These are phyloP conservation scores for Taxillus chinensis DNA, from an alignment of 164 flowering plant genomes.

Conservation along the genomic window DNA sequence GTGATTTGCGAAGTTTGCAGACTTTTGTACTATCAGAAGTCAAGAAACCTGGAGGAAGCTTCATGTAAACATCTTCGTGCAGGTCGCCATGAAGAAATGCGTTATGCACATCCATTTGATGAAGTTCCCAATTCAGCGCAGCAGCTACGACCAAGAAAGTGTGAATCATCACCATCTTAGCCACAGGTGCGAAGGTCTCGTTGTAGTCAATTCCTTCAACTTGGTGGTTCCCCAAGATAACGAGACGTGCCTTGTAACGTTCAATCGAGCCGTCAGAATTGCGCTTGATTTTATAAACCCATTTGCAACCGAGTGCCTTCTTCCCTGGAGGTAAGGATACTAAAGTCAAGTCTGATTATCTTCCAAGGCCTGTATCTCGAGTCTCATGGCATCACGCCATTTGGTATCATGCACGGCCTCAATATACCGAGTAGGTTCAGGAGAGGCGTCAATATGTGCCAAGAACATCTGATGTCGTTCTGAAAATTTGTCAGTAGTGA, in stretches of 20 bases:
- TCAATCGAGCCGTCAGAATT: not conserved
- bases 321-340: not conserved
- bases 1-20: too few species aligned
- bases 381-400: not conserved
- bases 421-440: not conserved
- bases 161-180: not conserved
- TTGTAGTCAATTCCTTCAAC: slow-evolving; percentile 5
- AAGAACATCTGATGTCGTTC: not conserved
- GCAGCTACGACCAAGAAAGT: not conserved
- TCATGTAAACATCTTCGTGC: too few species aligned
- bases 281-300: not conserved
- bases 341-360: slow-evolving; percentile 1
- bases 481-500: slow-evolving; percentile 5
- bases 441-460: not conserved
- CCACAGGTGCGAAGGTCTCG: not conserved
- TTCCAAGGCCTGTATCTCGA: not conserved
- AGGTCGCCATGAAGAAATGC: too few species aligned
- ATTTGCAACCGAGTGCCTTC: not conserved
- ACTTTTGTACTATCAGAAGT: too few species aligned
- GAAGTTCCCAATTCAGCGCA: not conserved
- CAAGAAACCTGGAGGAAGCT: too few species aligned
- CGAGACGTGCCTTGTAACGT: not conserved
- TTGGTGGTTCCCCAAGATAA: slow-evolving; percentile 2
- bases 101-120: too few species aligned
- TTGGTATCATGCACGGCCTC: not conserved